These are phyloP conservation scores for Saraca asoca DNA, from an alignment of 331 rosid species.

Conservation along the genomic window DNA sequence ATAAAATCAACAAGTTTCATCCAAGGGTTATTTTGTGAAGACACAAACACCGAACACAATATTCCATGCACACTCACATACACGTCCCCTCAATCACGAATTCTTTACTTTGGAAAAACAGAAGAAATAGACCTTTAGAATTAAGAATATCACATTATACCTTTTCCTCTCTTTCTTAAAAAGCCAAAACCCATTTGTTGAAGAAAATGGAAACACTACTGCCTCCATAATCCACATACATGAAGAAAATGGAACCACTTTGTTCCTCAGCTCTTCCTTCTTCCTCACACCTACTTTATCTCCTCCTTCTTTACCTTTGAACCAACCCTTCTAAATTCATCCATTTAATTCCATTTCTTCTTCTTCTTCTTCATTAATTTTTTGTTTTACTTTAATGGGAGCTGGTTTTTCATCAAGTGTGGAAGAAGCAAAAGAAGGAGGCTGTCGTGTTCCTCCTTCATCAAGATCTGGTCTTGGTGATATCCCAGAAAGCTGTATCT, in stretches of 20 bases:
- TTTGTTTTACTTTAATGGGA: conserved; percentile 46
- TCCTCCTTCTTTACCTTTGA: conserved; percentile 42
- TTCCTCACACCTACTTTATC: conserved; percentile 29
- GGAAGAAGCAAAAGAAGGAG: not conserved
- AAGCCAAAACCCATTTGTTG: conserved; percentile 12
- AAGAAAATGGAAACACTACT: conserved; percentile 2
- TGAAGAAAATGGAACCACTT: conserved; percentile 28
- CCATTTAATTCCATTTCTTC: not conserved
- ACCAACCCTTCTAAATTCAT: not conserved
- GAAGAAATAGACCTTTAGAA: conserved; percentile 2
- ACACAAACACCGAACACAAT: not conserved
- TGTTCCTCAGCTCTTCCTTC: conserved; percentile 31
- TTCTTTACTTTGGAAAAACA: conserved; percentile 15
- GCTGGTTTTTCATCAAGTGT: conserved; percentile 40
- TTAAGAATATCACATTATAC: conserved; percentile 35
- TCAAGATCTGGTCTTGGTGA: conserved; percentile 51
- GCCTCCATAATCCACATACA: conserved; percentile 13
- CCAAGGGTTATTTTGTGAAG: not conserved
- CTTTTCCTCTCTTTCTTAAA: conserved; percentile 21
- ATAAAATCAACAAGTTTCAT: no score
- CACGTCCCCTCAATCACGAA: conserved; percentile 27
- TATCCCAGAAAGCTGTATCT: conserved; percentile 68
- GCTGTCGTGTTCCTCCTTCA: not conserved
- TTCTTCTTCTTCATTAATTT: not conserved
- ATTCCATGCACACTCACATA: conserved; percentile 48